These are phyloP conservation scores for Clarireedia sp. DNA, from an alignment of 2,329 filamentous ascomycete genomes.

Conservation along the genomic window DNA sequence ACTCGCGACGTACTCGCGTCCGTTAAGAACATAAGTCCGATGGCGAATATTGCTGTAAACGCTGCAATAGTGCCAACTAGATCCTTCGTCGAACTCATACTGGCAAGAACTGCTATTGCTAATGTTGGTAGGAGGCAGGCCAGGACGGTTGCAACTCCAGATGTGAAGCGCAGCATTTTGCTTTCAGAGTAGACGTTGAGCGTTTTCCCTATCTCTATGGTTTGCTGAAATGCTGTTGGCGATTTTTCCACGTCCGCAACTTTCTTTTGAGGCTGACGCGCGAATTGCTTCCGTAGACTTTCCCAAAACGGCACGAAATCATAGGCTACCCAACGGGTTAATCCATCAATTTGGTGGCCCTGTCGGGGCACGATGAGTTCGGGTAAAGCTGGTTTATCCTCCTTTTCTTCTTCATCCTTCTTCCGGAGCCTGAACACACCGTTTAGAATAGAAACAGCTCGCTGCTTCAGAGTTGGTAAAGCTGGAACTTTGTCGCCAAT, in stretches of 20 bases:
- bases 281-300: neutral
- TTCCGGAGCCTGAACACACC: too few species aligned
- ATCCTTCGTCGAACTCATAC: conserved; percentile 2
- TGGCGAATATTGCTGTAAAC: conserved; percentile 17
- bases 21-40: conserved; percentile 16
- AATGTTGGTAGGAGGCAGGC: conserved; percentile 16
- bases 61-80: conserved; percentile 14
- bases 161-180: too few species aligned
- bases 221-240: too few species aligned
- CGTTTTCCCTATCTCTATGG: too few species aligned
- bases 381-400: too few species aligned
- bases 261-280: neutral
- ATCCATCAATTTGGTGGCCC: conserved; percentile 8
- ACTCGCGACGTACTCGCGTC: conserved; percentile 12
- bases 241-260: too few species aligned
- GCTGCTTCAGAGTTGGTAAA: too few species aligned
- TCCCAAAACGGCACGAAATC: conserved; percentile 14
- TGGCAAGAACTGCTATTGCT: conserved; percentile 18
- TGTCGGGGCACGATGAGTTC: conserved; percentile 12
- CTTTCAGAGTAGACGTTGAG: too few species aligned
- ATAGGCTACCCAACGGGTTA: conserved; percentile 15
- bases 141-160: conserved; percentile 13
- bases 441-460: too few species aligned
- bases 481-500: neutral
- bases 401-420: too few species aligned